A percentile compares a stretch with the other conserved stretches of the same genome.
Evolutionary conservation across 1,284 basidiomycete genomes (phyloP).

Genomic region (Thelephora terrestris): DNA sequence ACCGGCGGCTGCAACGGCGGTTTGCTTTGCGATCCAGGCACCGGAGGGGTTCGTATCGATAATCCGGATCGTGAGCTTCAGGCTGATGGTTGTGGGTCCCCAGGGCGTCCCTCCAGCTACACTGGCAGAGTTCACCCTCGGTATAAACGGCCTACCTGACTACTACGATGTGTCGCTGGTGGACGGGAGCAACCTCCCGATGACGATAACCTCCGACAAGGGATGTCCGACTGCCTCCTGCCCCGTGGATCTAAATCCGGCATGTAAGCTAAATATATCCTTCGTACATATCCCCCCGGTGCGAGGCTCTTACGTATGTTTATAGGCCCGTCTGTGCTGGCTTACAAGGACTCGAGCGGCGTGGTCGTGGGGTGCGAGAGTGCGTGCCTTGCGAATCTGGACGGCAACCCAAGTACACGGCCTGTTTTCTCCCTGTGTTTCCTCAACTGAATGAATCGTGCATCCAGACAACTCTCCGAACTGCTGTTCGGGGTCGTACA

Average conservation of each 20-base stretch:
- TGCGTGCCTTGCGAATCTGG: constrained; percentile 30
- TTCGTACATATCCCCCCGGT: neutral
- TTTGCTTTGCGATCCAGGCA: constrained; percentile 32
- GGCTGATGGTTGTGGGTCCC: neutral
- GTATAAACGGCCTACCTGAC: constrained; percentile 20
- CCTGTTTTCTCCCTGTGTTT: neutral
- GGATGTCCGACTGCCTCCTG: constrained; percentile 33
- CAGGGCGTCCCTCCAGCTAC: constrained; percentile 34
- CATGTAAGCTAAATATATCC: constrained; percentile 15
- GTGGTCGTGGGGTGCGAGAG: constrained; percentile 34
- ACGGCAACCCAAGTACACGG: constrained; percentile 24
- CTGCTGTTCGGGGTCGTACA: constrained; percentile 35
- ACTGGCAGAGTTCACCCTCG: constrained; percentile 34
- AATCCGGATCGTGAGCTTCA: neutral
- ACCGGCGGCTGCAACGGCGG: constrained; percentile 39
- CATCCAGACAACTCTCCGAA: constrained; percentile 26
- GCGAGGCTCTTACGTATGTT: neutral
- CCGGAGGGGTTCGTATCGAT: constrained; percentile 17
- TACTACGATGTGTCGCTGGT: constrained; percentile 35
- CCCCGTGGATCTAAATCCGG: constrained; percentile 31
- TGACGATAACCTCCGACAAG: constrained; percentile 28
- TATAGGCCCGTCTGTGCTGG: constrained; percentile 26
- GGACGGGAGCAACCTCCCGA: constrained; percentile 33
- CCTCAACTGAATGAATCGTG: neutral
- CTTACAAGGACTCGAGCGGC: constrained; percentile 22